phyloP scores from a whole-genome alignment of 805 yeast species.

The Limtongozyma cylindracea region DNA sequence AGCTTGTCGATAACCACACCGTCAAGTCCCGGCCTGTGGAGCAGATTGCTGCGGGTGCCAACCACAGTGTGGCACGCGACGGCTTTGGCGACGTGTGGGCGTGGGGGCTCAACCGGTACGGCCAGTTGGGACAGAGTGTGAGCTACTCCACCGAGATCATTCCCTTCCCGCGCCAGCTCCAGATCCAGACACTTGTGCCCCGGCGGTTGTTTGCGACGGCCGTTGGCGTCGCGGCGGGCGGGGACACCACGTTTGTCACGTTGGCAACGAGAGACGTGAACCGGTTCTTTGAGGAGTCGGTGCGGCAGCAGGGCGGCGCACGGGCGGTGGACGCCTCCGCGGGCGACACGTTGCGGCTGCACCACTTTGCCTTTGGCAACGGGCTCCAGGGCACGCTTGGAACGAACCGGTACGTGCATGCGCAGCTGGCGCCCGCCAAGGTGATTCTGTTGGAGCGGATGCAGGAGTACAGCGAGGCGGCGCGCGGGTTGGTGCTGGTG shows the following conservation, averaged over 20 bases:
- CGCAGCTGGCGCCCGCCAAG: constrained; percentile 33
- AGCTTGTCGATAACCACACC: constrained; percentile 5
- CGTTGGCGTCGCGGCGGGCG: too few relatives aligned
- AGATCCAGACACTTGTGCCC: constrained; percentile 2
- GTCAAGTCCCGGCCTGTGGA: constrained; percentile 18
- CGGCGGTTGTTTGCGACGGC: too few relatives aligned
- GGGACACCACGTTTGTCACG: too few relatives aligned
- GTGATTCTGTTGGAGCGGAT: constrained; percentile 2
- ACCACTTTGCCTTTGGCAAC: constrained; percentile 40
- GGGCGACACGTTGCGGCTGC: constrained; percentile 3
- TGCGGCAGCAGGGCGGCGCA: constrained; percentile 47
- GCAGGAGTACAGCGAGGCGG: constrained; percentile 3
- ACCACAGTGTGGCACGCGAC: constrained; percentile 53
- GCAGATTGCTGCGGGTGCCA: constrained; percentile 47
- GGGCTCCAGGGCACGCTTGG: constrained; percentile 80
- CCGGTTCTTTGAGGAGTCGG: constrained; percentile 8
- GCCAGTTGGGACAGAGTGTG: constrained; percentile 62
- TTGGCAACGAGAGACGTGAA: too few relatives aligned
- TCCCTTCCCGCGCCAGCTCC: constrained; percentile 33
- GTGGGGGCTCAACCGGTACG: constrained; percentile 67
- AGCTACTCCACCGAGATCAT: constrained; percentile 38
- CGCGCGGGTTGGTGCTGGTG: constrained; percentile 1
- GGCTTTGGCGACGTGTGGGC: constrained; percentile 45
- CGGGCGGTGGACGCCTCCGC: constrained; percentile 8
- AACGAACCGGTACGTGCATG: constrained; percentile 47